phyloP scores from a whole-genome alignment of 495 filamentous ascomycete species.

The Rhypophila decipiens region DNA sequence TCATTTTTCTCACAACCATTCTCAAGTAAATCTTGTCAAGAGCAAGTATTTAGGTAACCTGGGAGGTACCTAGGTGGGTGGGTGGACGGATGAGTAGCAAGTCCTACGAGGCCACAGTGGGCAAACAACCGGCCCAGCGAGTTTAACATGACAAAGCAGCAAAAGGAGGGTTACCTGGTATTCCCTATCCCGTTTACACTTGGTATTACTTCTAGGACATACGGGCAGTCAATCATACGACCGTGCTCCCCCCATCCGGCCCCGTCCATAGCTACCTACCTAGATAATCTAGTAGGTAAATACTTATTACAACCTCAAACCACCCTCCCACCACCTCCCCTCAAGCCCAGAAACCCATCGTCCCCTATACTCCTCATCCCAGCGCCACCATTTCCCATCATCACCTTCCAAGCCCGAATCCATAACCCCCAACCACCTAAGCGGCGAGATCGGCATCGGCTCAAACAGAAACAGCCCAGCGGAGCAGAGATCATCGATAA shows the following conservation, averaged over 20 bases:
- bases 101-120: too few species aligned
- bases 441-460: slow-evolving; percentile 58
- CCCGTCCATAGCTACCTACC: not conserved
- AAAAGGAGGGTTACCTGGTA: too few species aligned
- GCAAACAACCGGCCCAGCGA: too few species aligned
- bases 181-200: not conserved
- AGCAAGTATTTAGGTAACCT: too few species aligned
- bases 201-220: not conserved
- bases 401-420: slow-evolving; percentile 38
- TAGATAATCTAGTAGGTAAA: slow-evolving; percentile 39
- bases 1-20: too few species aligned
- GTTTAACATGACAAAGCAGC: too few species aligned
- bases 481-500: slow-evolving; percentile 57
- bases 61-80: too few species aligned
- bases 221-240: too few species aligned
- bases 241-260: not conserved
- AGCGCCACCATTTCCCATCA: slow-evolving; percentile 52
- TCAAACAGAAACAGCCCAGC: slow-evolving; percentile 61
- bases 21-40: too few species aligned
- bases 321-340: slow-evolving; percentile 58
- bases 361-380: slow-evolving; percentile 40
- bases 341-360: slow-evolving; percentile 40
- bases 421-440: slow-evolving; percentile 49
- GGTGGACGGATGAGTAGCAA: too few species aligned
- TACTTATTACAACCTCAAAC: too few species aligned